Evolutionary conservation across 2,329 filamentous ascomycete genomes (phyloP), one percentile per base, ranked within the genome.

Genomic region (Ploettnerulaceae sp.): DNA sequence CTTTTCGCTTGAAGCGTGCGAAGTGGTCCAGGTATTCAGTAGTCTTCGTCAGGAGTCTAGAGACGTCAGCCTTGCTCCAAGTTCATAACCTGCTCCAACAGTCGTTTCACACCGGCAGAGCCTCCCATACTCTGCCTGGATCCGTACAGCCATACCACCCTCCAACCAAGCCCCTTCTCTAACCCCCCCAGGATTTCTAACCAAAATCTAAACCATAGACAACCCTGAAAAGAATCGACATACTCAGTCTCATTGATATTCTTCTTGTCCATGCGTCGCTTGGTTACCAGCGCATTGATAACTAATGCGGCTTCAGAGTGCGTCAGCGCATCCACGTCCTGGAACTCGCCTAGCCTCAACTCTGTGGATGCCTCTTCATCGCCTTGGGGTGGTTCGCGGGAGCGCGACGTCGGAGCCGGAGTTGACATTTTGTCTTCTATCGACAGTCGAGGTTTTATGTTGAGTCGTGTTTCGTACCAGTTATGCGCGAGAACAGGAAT

Each of bases 11-110:
- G 77, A 97, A 97, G 26, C 93, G 86, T 14, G 90, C 86, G 69
- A 98, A 98, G 53, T 89, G 82, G 61, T 95, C 89, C 44, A 97
- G 81, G 69, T 98, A 97, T 63, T 90, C 88, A 56, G 89, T 77
- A 20, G 91, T 96, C 67, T 95, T 90, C 53, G 80, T 82, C 47
- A 95, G 76, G 67, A 90, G 89, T 62, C 81, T 86, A 38, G n/a
- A 28, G 42, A 17, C n/a, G n/a, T 26, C 20, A 49, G 47, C 41
- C 21, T 17, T 26, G 12, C 8, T 33, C 17, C 31, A n/a, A n/a
- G n/a, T n/a, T n/a, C n/a, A n/a, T n/a, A n/a, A n/a, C n/a, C n/a
- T n/a, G n/a, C n/a, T n/a, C n/a, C n/a, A n/a, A n/a, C n/a, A n/a
- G n/a, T n/a, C n/a, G n/a, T n/a, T n/a, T n/a, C n/a, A n/a, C n/a